These are phyloP conservation scores for Arthrinium phaeospermum DNA, from an alignment of 2,329 filamentous ascomycete species.

Conservation along the genomic window DNA sequence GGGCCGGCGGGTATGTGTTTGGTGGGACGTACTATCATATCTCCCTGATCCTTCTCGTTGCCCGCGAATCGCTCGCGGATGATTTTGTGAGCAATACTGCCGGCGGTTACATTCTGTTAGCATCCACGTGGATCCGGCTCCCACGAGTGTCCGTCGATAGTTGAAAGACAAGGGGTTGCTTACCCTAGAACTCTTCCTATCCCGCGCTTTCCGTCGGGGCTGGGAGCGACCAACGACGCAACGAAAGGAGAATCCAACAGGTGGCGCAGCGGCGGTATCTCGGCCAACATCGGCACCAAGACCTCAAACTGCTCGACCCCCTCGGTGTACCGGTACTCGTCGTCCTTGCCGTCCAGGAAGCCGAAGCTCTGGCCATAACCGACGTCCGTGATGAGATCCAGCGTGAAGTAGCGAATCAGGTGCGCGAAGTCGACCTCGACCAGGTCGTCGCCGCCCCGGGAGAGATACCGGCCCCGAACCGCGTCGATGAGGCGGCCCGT, in stretches of 20 bases:
- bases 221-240: not conserved
- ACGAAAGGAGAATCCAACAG: not conserved
- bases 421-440: constrained; percentile 21
- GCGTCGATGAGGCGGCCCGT: constrained; percentile 8
- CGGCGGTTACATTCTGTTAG: not conserved
- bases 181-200: constrained; percentile 18
- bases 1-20: not conserved
- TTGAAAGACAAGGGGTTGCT: not conserved
- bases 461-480: not conserved
- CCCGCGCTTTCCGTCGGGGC: not conserved
- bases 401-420: constrained; percentile 21
- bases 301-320: constrained; percentile 4
- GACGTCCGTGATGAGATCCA: constrained; percentile 19
- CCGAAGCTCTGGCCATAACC: constrained; percentile 18
- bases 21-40: constrained; percentile 19
- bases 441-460: not conserved
- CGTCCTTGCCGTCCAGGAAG: constrained; percentile 22
- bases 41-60: not conserved
- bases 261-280: constrained; percentile 13
- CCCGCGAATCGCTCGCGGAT: constrained; percentile 5
- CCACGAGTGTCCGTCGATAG: too few species aligned
- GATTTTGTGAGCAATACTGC: constrained; percentile 18
- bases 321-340: constrained; percentile 17
- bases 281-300: not conserved
- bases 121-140: not conserved